Evolutionary conservation across 2,329 filamentous ascomycete species (phyloP).

Genomic region (Scedosporium aurantiacum): DNA sequence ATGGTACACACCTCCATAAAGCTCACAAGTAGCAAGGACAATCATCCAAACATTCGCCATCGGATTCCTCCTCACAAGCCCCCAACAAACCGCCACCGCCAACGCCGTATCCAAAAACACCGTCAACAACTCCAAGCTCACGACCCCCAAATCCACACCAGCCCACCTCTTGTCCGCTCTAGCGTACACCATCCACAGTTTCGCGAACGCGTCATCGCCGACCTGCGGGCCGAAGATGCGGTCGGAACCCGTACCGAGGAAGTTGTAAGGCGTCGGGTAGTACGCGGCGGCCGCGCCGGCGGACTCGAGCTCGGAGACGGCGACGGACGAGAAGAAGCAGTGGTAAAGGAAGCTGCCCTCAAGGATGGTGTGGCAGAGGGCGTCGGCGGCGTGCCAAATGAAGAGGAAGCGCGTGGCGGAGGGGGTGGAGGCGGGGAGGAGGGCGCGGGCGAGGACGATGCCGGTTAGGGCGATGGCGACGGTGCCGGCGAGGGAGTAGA

Average conservation of each 20-base stretch:
- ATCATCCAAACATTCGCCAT: constrained; percentile 52
- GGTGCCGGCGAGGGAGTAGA: constrained; percentile 46
- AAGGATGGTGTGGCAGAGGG: constrained; percentile 80
- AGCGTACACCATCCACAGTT: constrained; percentile 60
- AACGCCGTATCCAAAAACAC: constrained; percentile 52
- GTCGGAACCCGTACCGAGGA: constrained; percentile 32
- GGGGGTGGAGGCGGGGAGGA: constrained; percentile 37
- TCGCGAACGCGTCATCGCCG: constrained; percentile 41
- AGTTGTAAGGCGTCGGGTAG: constrained; percentile 41
- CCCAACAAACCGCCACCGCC: constrained; percentile 48
- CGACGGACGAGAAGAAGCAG: constrained; percentile 64
- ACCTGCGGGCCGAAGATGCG: constrained; percentile 47
- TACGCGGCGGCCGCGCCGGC: constrained; percentile 20
- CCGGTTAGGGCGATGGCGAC: constrained; percentile 31
- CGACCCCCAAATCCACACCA: constrained; percentile 49
- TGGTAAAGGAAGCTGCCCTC: constrained; percentile 90
- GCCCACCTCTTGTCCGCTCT: constrained; percentile 54
- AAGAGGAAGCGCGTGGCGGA: constrained; percentile 64
- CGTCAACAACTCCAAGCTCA: constrained; percentile 55
- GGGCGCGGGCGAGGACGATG: constrained; percentile 31
- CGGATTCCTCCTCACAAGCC: constrained; percentile 43
- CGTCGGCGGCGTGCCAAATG: constrained; percentile 91
- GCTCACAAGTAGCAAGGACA: constrained; percentile 52
- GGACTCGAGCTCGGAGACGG: constrained; percentile 22
- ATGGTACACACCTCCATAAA: constrained; percentile 45